Evolutionary conservation across 2,329 filamentous ascomycete species (phyloP).

Genomic region (Aspergillus sp.): DNA sequence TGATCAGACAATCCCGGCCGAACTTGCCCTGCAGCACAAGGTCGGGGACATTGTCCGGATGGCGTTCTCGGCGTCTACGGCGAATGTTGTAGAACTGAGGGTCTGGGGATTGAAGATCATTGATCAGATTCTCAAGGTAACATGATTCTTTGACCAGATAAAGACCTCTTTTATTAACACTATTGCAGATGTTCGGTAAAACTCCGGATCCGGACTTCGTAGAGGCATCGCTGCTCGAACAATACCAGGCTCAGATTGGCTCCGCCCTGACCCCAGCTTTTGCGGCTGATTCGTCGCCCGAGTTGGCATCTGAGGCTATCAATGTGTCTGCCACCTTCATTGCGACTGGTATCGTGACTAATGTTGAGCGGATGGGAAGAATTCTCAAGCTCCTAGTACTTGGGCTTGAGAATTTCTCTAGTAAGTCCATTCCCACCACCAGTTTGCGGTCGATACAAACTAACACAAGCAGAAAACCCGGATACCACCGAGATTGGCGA

Average conservation of each 20-base stretch:
- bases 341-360: constrained; percentile 91
- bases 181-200: constrained; percentile 72
- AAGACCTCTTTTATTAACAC: no score
- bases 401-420: constrained; percentile 85
- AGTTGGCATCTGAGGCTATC: constrained; percentile 89
- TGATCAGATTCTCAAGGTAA: constrained; percentile 72
- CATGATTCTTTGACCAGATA: no score
- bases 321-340: constrained; percentile 98
- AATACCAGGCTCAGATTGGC: constrained; percentile 97
- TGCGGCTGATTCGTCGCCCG: constrained; percentile 88
- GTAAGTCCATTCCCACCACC: constrained; percentile 29
- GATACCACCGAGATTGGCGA: constrained; percentile 87
- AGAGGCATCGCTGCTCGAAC: constrained; percentile 92
- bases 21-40: constrained; percentile 69
- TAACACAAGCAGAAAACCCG: constrained; percentile 47
- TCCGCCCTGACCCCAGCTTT: constrained; percentile 95
- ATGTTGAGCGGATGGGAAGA: constrained; percentile 96
- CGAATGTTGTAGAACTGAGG: constrained; percentile 79
- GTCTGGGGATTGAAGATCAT: constrained; percentile 92
- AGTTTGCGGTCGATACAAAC: background rate
- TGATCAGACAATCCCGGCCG: constrained; percentile 70
- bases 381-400: constrained; percentile 90
- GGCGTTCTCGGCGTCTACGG: constrained; percentile 94
- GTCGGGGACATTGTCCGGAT: constrained; percentile 92
- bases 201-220: constrained; percentile 94